Conservation (phyloP, 2,329 filamentous ascomycete genomes). For the Colletotrichum cuscutae region DNA sequence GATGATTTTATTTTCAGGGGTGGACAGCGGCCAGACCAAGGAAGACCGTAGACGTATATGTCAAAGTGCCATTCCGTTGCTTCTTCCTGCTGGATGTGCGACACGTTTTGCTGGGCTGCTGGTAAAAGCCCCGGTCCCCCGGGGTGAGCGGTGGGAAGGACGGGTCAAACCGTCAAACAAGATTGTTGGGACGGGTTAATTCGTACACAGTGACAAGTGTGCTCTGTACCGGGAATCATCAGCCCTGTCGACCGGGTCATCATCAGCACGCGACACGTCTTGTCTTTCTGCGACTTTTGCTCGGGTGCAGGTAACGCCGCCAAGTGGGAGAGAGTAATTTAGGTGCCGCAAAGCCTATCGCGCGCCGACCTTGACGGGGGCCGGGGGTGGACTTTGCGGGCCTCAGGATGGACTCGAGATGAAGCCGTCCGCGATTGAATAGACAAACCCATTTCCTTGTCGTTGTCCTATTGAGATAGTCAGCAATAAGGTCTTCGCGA, state of each 20-base stretch:
- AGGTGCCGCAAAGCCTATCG: constrained; percentile 8
- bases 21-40: background rate
- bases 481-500: background rate
- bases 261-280: constrained; percentile 14
- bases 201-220: background rate
- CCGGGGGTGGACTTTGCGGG: constrained; percentile 21
- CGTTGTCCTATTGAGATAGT: background rate
- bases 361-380: constrained; percentile 5
- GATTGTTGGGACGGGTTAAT: constrained; percentile 8
- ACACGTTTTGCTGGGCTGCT: background rate
- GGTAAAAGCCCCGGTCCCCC: background rate
- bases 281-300: background rate
- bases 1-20: constrained; percentile 2
- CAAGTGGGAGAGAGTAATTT: background rate
- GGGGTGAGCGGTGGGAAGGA: background rate
- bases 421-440: background rate
- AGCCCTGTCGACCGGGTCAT: constrained; percentile 17
- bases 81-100: constrained; percentile 6
- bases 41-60: background rate
- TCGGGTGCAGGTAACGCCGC: background rate
- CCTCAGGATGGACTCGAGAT: constrained; percentile 16
- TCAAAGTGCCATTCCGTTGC: background rate
- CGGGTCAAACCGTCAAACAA: constrained; percentile 2
- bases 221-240: background rate
- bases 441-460: constrained; percentile 1